Evolutionary conservation across 768 basidiomycete species (phyloP), one percentile per base, ranked within the genome.

Genomic region (Leucocoprinus birnbaumii): DNA sequence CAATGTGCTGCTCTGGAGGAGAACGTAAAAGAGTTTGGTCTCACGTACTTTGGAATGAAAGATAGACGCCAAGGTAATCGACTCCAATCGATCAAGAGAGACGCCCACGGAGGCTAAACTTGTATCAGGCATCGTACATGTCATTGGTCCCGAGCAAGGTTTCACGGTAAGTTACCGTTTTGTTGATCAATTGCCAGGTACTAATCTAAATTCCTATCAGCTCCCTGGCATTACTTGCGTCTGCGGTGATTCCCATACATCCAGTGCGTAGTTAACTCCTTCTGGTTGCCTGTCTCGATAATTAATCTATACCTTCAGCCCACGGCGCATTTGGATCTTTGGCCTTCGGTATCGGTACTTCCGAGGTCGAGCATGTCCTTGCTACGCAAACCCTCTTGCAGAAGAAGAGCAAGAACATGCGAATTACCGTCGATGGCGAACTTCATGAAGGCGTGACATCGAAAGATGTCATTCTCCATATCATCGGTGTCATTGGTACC

Each of bases 91-190:
- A 53, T 40, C 35, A 14, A 8, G 27, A 7, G 35, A 35, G 26
- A n/a, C 16, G 37, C 42, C 38, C 19, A n/a, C n/a, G 18, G 46
- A 35, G 56, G 25, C 63, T 71, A 42, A 70, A 24, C 22, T 49
- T 38, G 43, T 37, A 51, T 26, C 42, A 89, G 88, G 85, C 56
- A 91, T 89, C 59, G 88, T 91, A 6, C 91, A 95, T 70, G 78
- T 95, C 59, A 95, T 95, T 65, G 93, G 92, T 43, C 93, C 93
- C 48, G 93, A 95, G 66, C 93, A 95, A 74, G 93, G 93, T 37
- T 95, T 95, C 67, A 94, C 93, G 44, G 85, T 85, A 65, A 51
- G 78, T 63, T 22, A 48, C 54, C 4, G 4, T 24, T 43, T 24
- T 34, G 8, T 9, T 35, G 26, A 22, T 26, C 42, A 51, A 13